Conservation (phyloP, 2,329 filamentous ascomycete species). For the Didymella pomorum region DNA sequence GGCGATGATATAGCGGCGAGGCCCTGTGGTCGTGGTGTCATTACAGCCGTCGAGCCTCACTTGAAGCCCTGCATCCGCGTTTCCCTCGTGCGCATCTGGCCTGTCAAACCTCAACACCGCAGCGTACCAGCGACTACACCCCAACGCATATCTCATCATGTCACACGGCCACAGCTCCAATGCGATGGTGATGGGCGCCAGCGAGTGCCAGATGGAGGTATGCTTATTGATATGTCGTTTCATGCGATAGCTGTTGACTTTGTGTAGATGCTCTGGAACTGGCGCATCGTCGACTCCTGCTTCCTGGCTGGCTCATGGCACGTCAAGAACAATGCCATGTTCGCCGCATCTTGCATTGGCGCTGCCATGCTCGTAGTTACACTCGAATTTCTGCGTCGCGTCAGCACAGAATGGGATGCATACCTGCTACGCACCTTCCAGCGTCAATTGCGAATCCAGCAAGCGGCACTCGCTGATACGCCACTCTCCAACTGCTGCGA, state of each 20-base stretch:
- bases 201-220: conserved; percentile 53
- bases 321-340: conserved; percentile 73
- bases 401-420: conserved; percentile 75
- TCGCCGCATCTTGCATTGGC: conserved; percentile 82
- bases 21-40: conserved; percentile 5
- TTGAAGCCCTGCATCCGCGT: not conserved
- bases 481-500: conserved; percentile 37
- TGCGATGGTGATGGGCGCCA: conserved; percentile 29
- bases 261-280: conserved; percentile 81
- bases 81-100: conserved; percentile 1
- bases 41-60: conserved; percentile 5
- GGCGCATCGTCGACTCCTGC: conserved; percentile 73
- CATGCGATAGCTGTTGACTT: conserved; percentile 5
- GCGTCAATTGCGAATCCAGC: conserved; percentile 40
- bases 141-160: conserved; percentile 16
- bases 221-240: conserved; percentile 1
- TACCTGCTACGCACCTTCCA: conserved; percentile 66
- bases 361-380: conserved; percentile 75
- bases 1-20: conserved; percentile 17
- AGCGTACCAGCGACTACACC: conserved; percentile 4
- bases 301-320: conserved; percentile 77
- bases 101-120: conserved; percentile 5
- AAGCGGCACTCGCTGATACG: conserved; percentile 30
- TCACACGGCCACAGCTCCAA: conserved; percentile 25
- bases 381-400: conserved; percentile 76